These are phyloP conservation scores for Solanum hybrid DNA, from an alignment of 305 asterid species.

Conservation along the genomic window DNA sequence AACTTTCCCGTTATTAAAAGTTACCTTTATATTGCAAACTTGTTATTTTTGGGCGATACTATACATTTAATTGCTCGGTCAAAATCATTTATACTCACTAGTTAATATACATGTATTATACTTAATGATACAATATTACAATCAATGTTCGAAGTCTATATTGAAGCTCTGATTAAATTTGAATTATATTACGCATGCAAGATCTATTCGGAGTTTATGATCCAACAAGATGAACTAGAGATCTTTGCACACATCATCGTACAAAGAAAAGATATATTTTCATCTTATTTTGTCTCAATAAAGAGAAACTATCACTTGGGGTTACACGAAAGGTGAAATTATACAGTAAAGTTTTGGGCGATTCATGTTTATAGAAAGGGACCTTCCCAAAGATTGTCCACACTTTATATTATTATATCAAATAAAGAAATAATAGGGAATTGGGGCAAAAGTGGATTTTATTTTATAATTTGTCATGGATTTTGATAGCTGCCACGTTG, in stretches of 20 bases:
- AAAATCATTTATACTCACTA: no score
- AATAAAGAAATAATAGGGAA: neutral
- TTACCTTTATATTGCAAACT: no score
- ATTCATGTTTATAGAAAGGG: neutral
- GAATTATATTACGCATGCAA: no score
- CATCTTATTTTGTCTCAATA: neutral
- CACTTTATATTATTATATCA: constrained; percentile 3
- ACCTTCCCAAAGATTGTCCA: constrained; percentile 6
- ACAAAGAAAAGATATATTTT: neutral
- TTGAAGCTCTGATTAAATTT: no score
- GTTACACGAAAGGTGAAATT: constrained; percentile 13
- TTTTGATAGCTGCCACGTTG: constrained; percentile 14
- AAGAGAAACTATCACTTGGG: constrained; percentile 15
- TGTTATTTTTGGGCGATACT: no score
- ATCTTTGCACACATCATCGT: neutral
- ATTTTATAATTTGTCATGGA: neutral
- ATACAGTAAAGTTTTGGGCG: neutral
- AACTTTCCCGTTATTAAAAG: no score
- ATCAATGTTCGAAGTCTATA: no score
- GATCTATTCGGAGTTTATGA: neutral
- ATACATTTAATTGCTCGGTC: no score
- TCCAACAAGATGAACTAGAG: no score
- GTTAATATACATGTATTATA: no score
- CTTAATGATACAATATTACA: no score
- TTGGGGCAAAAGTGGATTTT: neutral